Conservation (phyloP, 306 rosid species). For the Prunus dulcis region DNA sequence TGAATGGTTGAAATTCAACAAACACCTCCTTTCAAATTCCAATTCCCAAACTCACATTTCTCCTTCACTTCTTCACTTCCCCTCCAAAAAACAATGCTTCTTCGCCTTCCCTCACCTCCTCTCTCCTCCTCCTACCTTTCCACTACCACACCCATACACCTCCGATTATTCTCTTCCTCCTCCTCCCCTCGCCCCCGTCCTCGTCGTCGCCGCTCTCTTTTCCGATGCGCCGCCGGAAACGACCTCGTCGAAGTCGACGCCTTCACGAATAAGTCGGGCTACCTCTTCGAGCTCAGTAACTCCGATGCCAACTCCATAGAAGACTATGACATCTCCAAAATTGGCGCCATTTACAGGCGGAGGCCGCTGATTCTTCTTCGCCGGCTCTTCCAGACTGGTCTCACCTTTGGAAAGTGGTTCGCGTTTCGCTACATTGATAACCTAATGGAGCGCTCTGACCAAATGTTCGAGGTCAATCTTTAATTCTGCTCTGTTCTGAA, state of each 20-base stretch:
- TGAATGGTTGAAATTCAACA: not conserved
- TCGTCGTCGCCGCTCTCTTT: constrained; percentile 15
- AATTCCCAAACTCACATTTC: not conserved
- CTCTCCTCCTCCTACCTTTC: constrained; percentile 9
- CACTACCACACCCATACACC: constrained; percentile 1
- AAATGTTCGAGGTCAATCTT: constrained; percentile 61
- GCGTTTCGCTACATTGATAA: constrained; percentile 62
- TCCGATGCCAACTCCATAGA: constrained; percentile 63
- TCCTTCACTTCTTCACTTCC: not conserved
- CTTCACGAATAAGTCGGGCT: constrained; percentile 75
- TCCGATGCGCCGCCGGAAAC: constrained; percentile 17
- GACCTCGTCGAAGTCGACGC: constrained; percentile 32
- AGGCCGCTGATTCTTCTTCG: constrained; percentile 72
- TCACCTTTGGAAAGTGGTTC: constrained; percentile 76
- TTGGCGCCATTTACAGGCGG: constrained; percentile 57
- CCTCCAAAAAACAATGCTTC: not conserved
- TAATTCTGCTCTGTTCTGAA: not conserved
- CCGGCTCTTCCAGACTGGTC: constrained; percentile 65
- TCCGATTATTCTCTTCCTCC: not conserved
- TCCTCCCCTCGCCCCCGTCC: not conserved
- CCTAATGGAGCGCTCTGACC: constrained; percentile 56
- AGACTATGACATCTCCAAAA: constrained; percentile 52
- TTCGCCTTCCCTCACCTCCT: constrained; percentile 3
- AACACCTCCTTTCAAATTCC: not conserved
- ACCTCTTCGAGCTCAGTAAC: constrained; percentile 66